Evolutionary conservation across 2,329 filamentous ascomycete genomes (phyloP).

Genomic region (Ophidiomyces ophidiicola): DNA sequence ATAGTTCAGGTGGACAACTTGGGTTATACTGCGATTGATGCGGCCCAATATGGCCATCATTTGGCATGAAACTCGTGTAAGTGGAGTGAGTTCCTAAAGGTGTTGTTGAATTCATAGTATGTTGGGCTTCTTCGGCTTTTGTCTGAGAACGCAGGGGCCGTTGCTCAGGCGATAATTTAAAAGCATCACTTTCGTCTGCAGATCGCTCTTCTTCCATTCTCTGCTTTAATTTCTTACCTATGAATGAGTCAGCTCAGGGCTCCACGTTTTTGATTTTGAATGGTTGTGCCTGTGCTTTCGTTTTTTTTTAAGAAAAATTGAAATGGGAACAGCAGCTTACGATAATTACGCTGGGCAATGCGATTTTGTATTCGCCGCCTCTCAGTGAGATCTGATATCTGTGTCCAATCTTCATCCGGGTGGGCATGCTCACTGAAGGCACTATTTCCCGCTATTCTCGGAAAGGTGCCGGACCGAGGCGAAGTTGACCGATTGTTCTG

Average conservation of each 20-base stretch:
- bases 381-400: constrained; percentile 94
- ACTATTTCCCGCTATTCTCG: constrained; percentile 73
- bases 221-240: constrained; percentile 57
- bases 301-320: too few species aligned
- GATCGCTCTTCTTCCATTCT: constrained; percentile 48
- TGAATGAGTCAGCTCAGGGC: not conserved
- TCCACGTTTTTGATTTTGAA: too few species aligned
- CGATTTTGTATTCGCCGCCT: constrained; percentile 90
- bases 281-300: too few species aligned
- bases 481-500: not conserved
- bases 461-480: constrained; percentile 20
- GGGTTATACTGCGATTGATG: not conserved
- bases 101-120: not conserved
- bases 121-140: not conserved
- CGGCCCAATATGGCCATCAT: not conserved
- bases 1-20: constrained; percentile 42
- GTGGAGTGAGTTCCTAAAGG: not conserved
- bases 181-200: constrained; percentile 35
- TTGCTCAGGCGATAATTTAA: constrained; percentile 9
- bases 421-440: constrained; percentile 91
- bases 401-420: constrained; percentile 96
- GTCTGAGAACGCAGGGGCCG: not conserved
- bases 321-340: too few species aligned
- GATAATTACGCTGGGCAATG: constrained; percentile 95
- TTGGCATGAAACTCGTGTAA: too few species aligned